Evolutionary conservation across 164 flowering plant species (phyloP).

Genomic region (Warburgia ugandensis): DNA sequence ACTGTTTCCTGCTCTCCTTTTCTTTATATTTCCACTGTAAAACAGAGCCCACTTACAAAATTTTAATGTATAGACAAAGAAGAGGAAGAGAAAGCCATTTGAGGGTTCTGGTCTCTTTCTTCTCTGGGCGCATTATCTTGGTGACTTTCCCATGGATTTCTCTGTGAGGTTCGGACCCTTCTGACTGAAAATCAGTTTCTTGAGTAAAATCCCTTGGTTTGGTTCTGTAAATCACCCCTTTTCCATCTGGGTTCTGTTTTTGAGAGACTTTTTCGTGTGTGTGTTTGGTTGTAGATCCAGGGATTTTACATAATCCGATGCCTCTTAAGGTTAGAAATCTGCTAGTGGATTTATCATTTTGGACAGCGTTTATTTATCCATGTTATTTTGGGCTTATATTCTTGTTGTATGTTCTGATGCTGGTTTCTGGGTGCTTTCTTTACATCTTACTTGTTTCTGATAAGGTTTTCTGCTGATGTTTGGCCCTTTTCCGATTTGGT

Average conservation of each 20-base stretch:
- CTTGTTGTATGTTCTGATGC: background rate
- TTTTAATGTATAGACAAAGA: background rate
- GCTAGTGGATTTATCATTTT: constrained; percentile 2
- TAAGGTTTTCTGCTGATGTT: too few species aligned
- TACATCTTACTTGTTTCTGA: too few species aligned
- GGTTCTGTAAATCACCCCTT: too few species aligned
- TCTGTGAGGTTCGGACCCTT: constrained; percentile 4
- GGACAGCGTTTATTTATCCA: background rate
- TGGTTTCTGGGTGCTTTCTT: background rate
- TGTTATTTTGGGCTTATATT: background rate
- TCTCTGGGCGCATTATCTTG: background rate
- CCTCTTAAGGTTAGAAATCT: constrained; percentile 7
- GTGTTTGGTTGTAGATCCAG: constrained; percentile 8
- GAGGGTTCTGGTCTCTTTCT: background rate
- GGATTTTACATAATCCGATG: background rate
- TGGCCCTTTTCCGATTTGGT: too few species aligned
- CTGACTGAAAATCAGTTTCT: constrained; percentile 10
- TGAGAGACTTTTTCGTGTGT: constrained; percentile 8
- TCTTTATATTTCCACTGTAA: constrained; percentile 3
- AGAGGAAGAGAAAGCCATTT: background rate
- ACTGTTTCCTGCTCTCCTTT: constrained; percentile 1
- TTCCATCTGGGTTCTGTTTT: constrained; percentile 1
- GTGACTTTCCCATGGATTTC: background rate
- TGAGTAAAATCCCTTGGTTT: constrained; percentile 1
- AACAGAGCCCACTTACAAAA: constrained; percentile 7